These are phyloP conservation scores for Populus nigra DNA, from an alignment of 345 rosid species.

Conservation along the genomic window DNA sequence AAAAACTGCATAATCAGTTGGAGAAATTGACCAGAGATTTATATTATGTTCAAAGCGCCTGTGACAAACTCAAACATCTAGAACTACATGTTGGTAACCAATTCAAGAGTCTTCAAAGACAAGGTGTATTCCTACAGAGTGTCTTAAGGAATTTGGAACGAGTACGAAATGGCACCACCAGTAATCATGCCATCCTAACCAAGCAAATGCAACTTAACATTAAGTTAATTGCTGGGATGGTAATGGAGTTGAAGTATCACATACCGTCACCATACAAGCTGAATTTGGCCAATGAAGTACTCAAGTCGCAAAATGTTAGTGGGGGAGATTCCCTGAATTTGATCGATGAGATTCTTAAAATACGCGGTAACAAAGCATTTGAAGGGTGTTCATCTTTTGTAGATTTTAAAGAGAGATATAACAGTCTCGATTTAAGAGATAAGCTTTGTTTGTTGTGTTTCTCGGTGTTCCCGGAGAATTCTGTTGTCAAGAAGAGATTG, in stretches of 20 bases:
- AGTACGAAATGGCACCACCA: too few species aligned
- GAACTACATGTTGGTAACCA: neutral
- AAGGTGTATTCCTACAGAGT: neutral
- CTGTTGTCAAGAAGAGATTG: conserved; percentile 17
- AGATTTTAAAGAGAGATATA: neutral
- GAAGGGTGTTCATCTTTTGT: neutral
- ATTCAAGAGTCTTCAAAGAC: neutral
- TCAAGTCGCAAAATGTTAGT: neutral
- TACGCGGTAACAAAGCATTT: neutral
- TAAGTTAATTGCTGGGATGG: neutral
- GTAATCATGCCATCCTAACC: neutral
- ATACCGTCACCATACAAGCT: neutral
- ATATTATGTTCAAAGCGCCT: neutral
- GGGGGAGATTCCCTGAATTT: conserved; percentile 1
- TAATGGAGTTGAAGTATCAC: conserved; percentile 5
- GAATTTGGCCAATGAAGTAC: neutral
- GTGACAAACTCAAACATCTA: neutral
- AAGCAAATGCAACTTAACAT: neutral
- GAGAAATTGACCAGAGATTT: conserved; percentile 4
- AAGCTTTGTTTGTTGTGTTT: conserved; percentile 21
- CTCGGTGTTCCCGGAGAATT: conserved; percentile 20
- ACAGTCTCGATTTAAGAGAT: neutral
- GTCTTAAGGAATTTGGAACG: neutral
- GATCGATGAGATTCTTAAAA: conserved; percentile 2
- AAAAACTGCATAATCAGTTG: neutral